Evolutionary conservation across 441 rosid genomes (phyloP).

Genomic region (Eugenia klotzschiana): DNA sequence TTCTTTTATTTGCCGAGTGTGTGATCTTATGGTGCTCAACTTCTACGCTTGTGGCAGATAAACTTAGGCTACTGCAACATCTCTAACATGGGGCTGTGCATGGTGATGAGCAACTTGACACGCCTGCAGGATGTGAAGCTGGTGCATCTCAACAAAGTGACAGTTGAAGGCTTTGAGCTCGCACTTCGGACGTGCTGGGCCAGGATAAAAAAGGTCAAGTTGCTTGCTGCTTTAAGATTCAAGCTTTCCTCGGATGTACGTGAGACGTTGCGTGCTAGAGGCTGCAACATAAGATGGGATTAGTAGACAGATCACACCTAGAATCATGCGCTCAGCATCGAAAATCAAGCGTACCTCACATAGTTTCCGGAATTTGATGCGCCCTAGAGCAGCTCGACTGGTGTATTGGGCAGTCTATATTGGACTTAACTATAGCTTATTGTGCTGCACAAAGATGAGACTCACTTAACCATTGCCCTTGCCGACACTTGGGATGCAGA

Average conservation of each 20-base stretch:
- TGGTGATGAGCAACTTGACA: conserved; percentile 65
- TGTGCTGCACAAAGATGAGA: not conserved
- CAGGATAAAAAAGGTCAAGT: conserved; percentile 72
- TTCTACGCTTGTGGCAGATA: conserved; percentile 42
- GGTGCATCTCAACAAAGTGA: conserved; percentile 50
- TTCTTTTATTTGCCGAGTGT: not conserved
- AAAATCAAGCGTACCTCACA: not conserved
- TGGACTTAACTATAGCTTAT: not conserved
- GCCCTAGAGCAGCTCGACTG: not conserved
- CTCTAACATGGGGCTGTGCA: conserved; percentile 35
- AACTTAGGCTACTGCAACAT: conserved; percentile 56
- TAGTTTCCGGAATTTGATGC: not conserved
- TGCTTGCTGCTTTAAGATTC: conserved; percentile 49
- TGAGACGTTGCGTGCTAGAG: conserved; percentile 48
- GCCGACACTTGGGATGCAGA: not conserved
- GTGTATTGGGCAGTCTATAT: not conserved
- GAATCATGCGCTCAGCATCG: not conserved
- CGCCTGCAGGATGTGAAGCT: conserved; percentile 78
- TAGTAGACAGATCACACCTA: conserved; percentile 5
- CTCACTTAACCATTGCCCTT: not conserved
- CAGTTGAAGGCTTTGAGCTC: conserved; percentile 61
- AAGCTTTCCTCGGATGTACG: conserved; percentile 54
- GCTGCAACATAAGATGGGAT: conserved; percentile 79
- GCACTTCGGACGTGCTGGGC: conserved; percentile 51
- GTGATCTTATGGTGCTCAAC: not conserved